Percentiles rank a stretch among this genome's conserved stretches.
Evolutionary conservation across 1,139 yeast genomes (phyloP).

Genomic region (Tardiomyces digboiensis): DNA sequence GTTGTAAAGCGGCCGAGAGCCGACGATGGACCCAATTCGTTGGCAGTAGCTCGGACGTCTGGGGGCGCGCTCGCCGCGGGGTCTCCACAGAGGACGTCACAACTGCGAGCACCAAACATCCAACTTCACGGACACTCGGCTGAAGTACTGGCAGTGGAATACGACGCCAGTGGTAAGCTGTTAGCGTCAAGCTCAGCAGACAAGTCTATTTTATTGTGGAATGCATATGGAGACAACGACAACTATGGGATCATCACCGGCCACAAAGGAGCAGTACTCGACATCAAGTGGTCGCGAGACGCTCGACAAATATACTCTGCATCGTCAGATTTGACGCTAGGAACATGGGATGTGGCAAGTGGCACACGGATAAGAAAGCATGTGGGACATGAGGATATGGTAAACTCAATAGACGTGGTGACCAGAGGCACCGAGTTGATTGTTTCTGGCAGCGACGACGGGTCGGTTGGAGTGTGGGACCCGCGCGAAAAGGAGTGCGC

Average conservation of each 20-base stretch:
- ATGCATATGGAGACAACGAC: constrained; percentile 13
- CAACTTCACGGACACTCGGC: constrained; percentile 11
- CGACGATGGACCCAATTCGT: constrained; percentile 3
- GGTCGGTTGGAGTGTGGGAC: constrained; percentile 53
- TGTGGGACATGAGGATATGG: constrained; percentile 41
- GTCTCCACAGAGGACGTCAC: constrained; percentile 3
- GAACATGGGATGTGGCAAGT: constrained; percentile 46
- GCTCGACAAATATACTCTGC: constrained; percentile 31
- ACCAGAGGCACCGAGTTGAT: constrained; percentile 27
- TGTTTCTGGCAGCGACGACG: constrained; percentile 60
- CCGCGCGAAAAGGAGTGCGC: constrained; percentile 40
- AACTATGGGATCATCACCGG: constrained; percentile 38
- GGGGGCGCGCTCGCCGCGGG: constrained; percentile 33
- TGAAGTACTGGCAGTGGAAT: constrained; percentile 23
- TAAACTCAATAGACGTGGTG: constrained; percentile 42
- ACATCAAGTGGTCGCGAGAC: constrained; percentile 37
- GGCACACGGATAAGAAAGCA: constrained; percentile 48
- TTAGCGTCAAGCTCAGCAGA: constrained; percentile 28
- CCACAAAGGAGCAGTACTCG: constrained; percentile 43
- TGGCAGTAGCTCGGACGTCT: constrained; percentile 2
- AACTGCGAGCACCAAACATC: constrained; percentile 6
- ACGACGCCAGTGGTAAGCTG: constrained; percentile 22
- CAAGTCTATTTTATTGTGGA: constrained; percentile 33
- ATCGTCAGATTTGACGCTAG: constrained; percentile 40
- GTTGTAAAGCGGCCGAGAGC: constrained; percentile 8